Evolutionary conservation across 805 yeast species (phyloP).

Genomic region (Teunomyces tritomae): DNA sequence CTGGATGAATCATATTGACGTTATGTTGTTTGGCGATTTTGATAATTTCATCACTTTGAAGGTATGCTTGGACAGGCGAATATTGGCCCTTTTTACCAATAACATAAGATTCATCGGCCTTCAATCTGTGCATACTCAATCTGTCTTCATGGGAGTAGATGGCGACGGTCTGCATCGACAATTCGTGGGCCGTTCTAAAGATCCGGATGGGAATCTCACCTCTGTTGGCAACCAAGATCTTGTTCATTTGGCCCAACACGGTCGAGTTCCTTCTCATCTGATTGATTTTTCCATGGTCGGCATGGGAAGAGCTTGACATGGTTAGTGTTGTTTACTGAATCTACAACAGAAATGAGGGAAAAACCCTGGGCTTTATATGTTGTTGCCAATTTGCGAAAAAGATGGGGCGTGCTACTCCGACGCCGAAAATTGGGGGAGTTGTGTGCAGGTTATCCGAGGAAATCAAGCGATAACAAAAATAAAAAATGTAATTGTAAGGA

Average conservation of each 20-base stretch:
- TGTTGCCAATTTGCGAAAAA: not conserved
- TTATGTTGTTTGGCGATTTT: constrained; percentile 58
- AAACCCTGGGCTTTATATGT: not conserved
- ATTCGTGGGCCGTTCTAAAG: constrained; percentile 96
- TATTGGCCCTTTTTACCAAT: constrained; percentile 86
- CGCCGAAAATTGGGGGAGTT: constrained; percentile 2
- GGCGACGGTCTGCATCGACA: constrained; percentile 96
- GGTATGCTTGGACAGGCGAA: constrained; percentile 94
- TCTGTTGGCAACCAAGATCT: constrained; percentile 78
- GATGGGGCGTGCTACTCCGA: constrained; percentile 4
- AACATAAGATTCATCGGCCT: constrained; percentile 91
- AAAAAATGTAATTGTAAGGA: no score
- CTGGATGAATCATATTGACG: constrained; percentile 41
- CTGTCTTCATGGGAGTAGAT: constrained; percentile 95
- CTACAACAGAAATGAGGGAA: no score
- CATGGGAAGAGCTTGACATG: not conserved
- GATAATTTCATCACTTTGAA: constrained; percentile 93
- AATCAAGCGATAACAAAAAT: no score
- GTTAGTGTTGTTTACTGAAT: not conserved
- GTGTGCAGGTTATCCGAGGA: not conserved
- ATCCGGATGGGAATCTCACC: constrained; percentile 86
- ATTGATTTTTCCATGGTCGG: constrained; percentile 25
- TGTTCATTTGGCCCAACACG: constrained; percentile 47
- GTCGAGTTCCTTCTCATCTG: constrained; percentile 43
- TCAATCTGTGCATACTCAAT: constrained; percentile 89